Conservation (phyloP, 2,329 filamentous ascomycete genomes). For the Fusarium sublunatum region DNA sequence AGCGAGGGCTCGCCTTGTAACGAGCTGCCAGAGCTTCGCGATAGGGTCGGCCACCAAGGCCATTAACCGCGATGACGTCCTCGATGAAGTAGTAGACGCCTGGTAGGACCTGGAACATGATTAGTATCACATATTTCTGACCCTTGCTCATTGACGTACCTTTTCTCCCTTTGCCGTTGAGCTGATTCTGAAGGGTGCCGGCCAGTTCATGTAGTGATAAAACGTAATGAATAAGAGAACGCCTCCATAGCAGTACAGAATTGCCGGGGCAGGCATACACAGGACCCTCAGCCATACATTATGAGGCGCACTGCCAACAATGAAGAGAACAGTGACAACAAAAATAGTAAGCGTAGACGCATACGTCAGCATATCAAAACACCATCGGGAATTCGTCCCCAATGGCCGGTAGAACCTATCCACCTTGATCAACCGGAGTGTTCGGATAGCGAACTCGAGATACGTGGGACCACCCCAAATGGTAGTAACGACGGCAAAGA, state of each 20-base stretch:
- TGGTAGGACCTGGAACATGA: conserved; percentile 61
- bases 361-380: conserved; percentile 62
- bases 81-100: conserved; percentile 74
- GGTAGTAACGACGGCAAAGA: conserved; percentile 65
- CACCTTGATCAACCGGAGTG: conserved; percentile 60
- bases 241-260: conserved; percentile 60
- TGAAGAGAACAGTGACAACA: conserved; percentile 61
- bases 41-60: conserved; percentile 62
- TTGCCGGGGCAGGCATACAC: conserved; percentile 63
- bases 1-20: conserved; percentile 56
- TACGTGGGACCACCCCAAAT: conserved; percentile 68
- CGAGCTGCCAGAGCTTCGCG: conserved; percentile 56
- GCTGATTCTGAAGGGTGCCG: conserved; percentile 71
- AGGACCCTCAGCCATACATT: conserved; percentile 61
- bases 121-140: conserved; percentile 41
- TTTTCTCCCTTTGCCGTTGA: conserved; percentile 68
- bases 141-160: conserved; percentile 36
- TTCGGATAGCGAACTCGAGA: conserved; percentile 63
- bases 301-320: conserved; percentile 63
- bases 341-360: conserved; percentile 60
- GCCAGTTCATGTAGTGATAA: conserved; percentile 52
- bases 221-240: conserved; percentile 54
- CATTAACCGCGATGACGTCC: conserved; percentile 75
- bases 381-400: conserved; percentile 60
- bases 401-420: conserved; percentile 62